phyloP scores from a whole-genome alignment of 2,329 filamentous ascomycete species.

The Ascocoryne sarcoides region DNA sequence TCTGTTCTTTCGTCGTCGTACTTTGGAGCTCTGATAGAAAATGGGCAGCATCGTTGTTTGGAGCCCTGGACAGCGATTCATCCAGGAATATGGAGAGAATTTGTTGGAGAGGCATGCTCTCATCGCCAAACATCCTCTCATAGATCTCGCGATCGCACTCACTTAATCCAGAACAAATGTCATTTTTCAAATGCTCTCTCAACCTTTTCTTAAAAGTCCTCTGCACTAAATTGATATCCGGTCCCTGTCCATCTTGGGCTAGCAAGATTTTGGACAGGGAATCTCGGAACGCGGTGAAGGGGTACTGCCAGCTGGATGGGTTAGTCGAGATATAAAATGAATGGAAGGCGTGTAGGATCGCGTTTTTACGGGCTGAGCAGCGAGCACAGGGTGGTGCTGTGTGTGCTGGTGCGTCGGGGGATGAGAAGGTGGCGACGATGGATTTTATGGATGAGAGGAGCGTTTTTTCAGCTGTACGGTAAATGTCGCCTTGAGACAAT shows the following conservation, averaged over 20 bases:
- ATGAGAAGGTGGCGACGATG: constrained; percentile 13
- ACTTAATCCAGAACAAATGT: constrained; percentile 13
- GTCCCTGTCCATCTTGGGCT: too few species aligned
- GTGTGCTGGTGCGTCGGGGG: constrained; percentile 14
- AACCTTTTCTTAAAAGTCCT: constrained; percentile 15
- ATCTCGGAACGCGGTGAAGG: too few species aligned
- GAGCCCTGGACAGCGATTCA: neutral
- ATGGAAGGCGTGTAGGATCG: constrained; percentile 20
- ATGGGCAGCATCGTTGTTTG: constrained; percentile 7
- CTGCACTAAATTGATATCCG: too few species aligned
- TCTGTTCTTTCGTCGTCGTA: constrained; percentile 16
- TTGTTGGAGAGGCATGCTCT: constrained; percentile 10
- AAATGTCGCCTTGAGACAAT: constrained; percentile 17
- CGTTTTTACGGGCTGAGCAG: constrained; percentile 17
- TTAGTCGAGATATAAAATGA: constrained; percentile 22
- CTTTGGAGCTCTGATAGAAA: constrained; percentile 14
- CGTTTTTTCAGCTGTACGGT: constrained; percentile 15
- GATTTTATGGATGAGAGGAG: constrained; percentile 16
- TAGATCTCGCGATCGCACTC: constrained; percentile 1
- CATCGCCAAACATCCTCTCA: constrained; percentile 3
- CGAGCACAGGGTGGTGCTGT: constrained; percentile 18
- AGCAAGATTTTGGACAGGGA: too few species aligned
- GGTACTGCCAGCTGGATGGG: constrained; percentile 17
- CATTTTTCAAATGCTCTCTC: constrained; percentile 18
- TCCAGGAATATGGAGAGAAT: constrained; percentile 5